Percentiles rank a stretch among this genome's conserved stretches.
Evolutionary conservation across 331 rosid genomes (phyloP).

Genomic region (Pyracantha coccinea): DNA sequence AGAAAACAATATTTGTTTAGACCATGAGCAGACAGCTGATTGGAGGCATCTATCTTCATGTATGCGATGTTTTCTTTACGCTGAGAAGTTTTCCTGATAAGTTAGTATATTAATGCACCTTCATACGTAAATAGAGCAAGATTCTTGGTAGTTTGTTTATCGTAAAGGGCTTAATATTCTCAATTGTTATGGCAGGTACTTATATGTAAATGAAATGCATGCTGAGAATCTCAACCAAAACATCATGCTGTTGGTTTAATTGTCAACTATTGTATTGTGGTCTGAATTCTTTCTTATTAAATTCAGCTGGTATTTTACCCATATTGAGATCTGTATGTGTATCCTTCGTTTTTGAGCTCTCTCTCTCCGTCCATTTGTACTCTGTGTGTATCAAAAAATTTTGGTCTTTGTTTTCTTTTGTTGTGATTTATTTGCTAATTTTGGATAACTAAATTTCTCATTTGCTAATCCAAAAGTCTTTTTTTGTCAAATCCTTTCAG

Average conservation of each 20-base stretch:
- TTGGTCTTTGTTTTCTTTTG: no score
- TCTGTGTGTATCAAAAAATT: no score
- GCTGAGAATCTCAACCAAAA: background rate
- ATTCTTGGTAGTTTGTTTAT: background rate
- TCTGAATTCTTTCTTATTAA: background rate
- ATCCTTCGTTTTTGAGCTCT: background rate
- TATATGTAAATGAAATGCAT: background rate
- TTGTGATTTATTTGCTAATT: no score
- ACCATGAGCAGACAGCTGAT: background rate
- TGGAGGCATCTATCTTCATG: background rate
- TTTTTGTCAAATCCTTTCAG: background rate
- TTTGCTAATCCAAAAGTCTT: background rate
- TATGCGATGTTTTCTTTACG: background rate
- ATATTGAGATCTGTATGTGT: conserved; percentile 30
- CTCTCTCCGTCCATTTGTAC: background rate
- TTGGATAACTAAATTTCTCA: no score
- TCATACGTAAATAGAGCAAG: background rate
- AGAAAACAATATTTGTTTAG: background rate
- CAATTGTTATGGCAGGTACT: background rate
- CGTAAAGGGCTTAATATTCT: background rate
- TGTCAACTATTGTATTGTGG: background rate
- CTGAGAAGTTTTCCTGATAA: background rate
- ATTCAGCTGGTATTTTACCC: conserved; percentile 56
- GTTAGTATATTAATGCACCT: background rate
- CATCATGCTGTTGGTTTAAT: background rate